Percentiles rank a stretch among this genome's conserved stretches.
Evolutionary conservation across 1,284 basidiomycete genomes (phyloP).

Genomic region (Coniophora puteana): DNA sequence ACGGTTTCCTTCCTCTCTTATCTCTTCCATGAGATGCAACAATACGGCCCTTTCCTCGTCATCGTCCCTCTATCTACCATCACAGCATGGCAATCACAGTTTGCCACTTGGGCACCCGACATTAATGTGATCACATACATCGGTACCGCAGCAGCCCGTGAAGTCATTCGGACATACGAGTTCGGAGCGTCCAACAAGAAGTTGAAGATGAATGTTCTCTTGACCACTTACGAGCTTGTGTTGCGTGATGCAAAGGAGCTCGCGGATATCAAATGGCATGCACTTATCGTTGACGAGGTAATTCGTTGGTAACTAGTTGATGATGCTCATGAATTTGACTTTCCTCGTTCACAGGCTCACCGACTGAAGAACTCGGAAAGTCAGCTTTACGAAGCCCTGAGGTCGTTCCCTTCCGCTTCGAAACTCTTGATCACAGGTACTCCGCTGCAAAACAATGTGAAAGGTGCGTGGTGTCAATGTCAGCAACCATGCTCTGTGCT

Average conservation of each 20-base stretch:
- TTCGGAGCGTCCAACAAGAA: constrained; percentile 86
- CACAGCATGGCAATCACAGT: constrained; percentile 97
- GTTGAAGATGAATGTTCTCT: constrained; percentile 93
- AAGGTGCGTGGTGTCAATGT: constrained; percentile 54
- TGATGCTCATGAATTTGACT: neutral
- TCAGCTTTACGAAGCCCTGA: constrained; percentile 93
- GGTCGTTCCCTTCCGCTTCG: constrained; percentile 85
- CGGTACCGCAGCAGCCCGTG: constrained; percentile 84
- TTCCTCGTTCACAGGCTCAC: constrained; percentile 67
- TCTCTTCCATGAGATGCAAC: constrained; percentile 89
- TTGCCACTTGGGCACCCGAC: constrained; percentile 94
- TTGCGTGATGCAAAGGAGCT: constrained; percentile 90
- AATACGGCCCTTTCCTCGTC: constrained; percentile 97
- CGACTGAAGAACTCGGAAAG: constrained; percentile 98
- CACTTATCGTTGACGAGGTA: constrained; percentile 93
- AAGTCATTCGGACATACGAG: constrained; percentile 91
- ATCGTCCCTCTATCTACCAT: constrained; percentile 98
- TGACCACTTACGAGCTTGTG: constrained; percentile 98
- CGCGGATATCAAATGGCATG: constrained; percentile 96
- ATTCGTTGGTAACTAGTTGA: constrained; percentile 18
- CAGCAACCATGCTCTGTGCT: constrained; percentile 8
- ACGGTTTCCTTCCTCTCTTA: constrained; percentile 95
- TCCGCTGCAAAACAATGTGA: constrained; percentile 98
- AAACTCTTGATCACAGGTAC: constrained; percentile 98
- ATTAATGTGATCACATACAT: constrained; percentile 98